A percentile compares a stretch with the other conserved stretches of the same genome.
These are phyloP conservation scores for Obelidium mucronatum DNA, from an alignment of 192 early-diverging fungal species.

Conservation along the genomic window DNA sequence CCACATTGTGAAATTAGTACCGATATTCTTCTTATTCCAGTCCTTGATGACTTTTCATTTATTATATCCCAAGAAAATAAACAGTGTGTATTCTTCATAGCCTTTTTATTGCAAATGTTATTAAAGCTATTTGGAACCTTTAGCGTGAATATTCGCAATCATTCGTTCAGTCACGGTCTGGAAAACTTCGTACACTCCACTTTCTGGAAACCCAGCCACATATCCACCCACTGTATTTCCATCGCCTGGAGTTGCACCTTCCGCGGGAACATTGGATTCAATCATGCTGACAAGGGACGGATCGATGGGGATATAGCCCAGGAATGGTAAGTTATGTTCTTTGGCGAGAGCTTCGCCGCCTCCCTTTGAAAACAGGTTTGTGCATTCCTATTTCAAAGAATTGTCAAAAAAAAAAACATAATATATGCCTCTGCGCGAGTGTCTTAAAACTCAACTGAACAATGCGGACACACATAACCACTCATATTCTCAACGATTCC, in stretches of 20 bases:
- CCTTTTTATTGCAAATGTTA: neutral
- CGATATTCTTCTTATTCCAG: too few relatives aligned
- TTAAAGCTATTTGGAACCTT: neutral
- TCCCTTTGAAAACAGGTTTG: slow-evolving; percentile 59
- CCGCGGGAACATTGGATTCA: slow-evolving; percentile 43
- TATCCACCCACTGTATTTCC: slow-evolving; percentile 12
- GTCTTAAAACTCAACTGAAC: slow-evolving; percentile 66
- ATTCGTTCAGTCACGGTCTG: neutral
- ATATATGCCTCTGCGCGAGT: neutral
- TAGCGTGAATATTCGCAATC: neutral
- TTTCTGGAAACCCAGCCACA: slow-evolving; percentile 13
- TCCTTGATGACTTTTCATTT: neutral
- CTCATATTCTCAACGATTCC: slow-evolving; percentile 98
- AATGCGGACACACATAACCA: slow-evolving; percentile 94
- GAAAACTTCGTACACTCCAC: slow-evolving; percentile 20
- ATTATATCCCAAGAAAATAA: neutral
- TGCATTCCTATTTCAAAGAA: slow-evolving; percentile 47
- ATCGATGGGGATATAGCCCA: slow-evolving; percentile 61
- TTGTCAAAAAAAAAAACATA: neutral
- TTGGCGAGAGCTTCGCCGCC: slow-evolving; percentile 56
- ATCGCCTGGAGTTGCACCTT: neutral
- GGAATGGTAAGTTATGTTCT: slow-evolving; percentile 48
- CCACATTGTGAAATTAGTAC: too few relatives aligned
- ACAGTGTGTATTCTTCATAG: neutral
- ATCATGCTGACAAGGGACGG: slow-evolving; percentile 53